A percentile compares a stretch with the other conserved stretches of the same genome.
Evolutionary conservation across 2,329 filamentous ascomycete species (phyloP).

Genomic region (Alternaria alternata): DNA sequence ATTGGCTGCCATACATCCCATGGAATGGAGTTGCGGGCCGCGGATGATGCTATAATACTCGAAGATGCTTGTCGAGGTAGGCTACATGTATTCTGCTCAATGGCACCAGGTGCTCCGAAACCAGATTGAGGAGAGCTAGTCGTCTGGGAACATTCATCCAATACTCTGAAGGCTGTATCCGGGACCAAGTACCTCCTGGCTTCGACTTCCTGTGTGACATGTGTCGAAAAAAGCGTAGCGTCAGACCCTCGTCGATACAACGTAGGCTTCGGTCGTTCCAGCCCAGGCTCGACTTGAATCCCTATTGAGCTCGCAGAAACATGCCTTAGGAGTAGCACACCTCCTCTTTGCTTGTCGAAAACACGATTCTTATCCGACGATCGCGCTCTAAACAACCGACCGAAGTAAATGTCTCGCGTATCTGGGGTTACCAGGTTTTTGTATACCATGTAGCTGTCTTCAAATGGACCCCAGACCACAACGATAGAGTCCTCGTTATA

Average conservation of each 20-base stretch:
- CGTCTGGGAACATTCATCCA: not conserved
- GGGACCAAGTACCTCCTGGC: not conserved
- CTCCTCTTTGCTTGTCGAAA: conserved; percentile 40
- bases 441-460: conserved; percentile 33
- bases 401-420: conserved; percentile 28
- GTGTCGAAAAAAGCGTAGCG: not conserved
- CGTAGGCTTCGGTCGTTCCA: conserved; percentile 21
- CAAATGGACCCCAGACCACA: conserved; percentile 41
- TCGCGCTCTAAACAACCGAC: conserved; percentile 35
- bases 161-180: not conserved
- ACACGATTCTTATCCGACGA: conserved; percentile 38
- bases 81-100: not conserved
- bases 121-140: conserved; percentile 3
- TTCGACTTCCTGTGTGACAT: not conserved
- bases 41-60: conserved; percentile 6
- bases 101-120: conserved; percentile 10
- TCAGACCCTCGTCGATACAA: conserved; percentile 12
- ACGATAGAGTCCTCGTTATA: conserved; percentile 48
- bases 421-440: conserved; percentile 34
- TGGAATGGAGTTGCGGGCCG: not conserved
- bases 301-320: not conserved
- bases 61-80: conserved; percentile 8
- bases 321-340: conserved; percentile 23
- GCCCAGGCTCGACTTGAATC: conserved; percentile 32
- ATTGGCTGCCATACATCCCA: conserved; percentile 7